Base-by-base conservation (phyloP, 257 asterid species). In the Solanum clarkiae region DNA sequence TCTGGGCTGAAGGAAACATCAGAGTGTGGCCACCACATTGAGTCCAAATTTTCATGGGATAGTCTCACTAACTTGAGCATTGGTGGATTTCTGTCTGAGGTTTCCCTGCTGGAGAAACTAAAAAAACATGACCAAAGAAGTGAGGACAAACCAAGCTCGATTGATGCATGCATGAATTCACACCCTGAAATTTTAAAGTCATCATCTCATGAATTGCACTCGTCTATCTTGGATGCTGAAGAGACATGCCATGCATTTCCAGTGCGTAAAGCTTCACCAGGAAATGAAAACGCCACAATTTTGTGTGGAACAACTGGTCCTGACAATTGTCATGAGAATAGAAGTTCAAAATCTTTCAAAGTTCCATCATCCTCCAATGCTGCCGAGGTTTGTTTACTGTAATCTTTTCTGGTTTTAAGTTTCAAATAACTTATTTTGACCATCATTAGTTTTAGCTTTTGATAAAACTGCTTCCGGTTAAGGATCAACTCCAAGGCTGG, bases 201-300 rank as follows among this genome's bases (percentile, higher is more conserved):
- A 56, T 72, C 89, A 18, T 55, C 86, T 82, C 87, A 86, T 42
- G 94, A 91, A 84, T 86, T 91, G 80, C 90, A 66, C 87, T 82
- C 92, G 53, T 92, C 99, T 63, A 91, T 95, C 82, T 87, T 96
- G 84, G 98, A 95, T 89, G 98, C 95, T 80, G 99, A 96, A 89
- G 98, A 94, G 88, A 96, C 99, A n/a, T 95, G 98, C 88, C 97
- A 96, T 90, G 98, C 94, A 60, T 94, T 95, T 88, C 89, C 97
- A 11, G 75, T 91, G 69, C 89, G 84, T 87, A 91, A 87, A 68
- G 79, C 88, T 84, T 90, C 90, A 71, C 87, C 92, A 62, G 55
- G 86, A 79, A 86, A 87, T 81, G 84, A 83, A 85, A 91, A 87
- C 44, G 59, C 86, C 11, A 80, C 40, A 55, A 60, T 85, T 74